Base-by-base conservation (phyloP, 23 red algal species). In the Agarophyton chilense region DNA sequence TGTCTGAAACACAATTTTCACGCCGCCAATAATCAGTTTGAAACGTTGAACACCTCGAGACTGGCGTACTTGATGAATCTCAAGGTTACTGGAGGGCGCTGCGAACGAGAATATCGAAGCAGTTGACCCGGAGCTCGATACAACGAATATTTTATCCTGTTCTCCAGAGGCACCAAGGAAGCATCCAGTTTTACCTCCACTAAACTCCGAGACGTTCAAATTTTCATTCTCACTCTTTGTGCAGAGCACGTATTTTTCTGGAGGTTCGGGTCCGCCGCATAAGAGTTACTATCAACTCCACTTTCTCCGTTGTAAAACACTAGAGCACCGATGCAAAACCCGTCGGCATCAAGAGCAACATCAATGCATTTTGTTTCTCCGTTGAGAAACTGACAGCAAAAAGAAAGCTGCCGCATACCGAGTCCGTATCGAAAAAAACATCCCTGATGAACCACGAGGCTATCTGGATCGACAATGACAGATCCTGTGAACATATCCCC, bases 121-220 rank as follows among this genome's bases (percentile, higher is more conserved):
- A 21, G 76, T 39, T 67, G 47, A 66, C 16, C 87, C 87, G 12
- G 56, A 52, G 76, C 43, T 79, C 3, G 72, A 54, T n/a, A 91
- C 39, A 18, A 81, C 67, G 19, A 79, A 44, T 41, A 79, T 81
- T 52, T 63, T 72, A 53, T 91, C 87, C 17, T 91, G 73, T 28
- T 73, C 36, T 36, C 87, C 87, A 0, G n/a, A 21, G 28, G 52
- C 72, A 25, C 52, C 71, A 31, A 91, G 71, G 31, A 91, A 91
- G 62, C 87, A 91, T 12, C 87, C 87, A 19, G 74, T 45, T 9
- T 58, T 28, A 1, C 87, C 87, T 26, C 76, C 87, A 19, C 4
- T 18, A 24, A 53, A 18, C 24, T 91, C 87, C 28, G 74, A 81
- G 5, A 91, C 87, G 51, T 91, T 91, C 87, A 73, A 91, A 10